Percentiles rank a stretch among this genome's conserved stretches.
Evolutionary conservation across 345 rosid genomes (phyloP).

Genomic region (Viola odorata): DNA sequence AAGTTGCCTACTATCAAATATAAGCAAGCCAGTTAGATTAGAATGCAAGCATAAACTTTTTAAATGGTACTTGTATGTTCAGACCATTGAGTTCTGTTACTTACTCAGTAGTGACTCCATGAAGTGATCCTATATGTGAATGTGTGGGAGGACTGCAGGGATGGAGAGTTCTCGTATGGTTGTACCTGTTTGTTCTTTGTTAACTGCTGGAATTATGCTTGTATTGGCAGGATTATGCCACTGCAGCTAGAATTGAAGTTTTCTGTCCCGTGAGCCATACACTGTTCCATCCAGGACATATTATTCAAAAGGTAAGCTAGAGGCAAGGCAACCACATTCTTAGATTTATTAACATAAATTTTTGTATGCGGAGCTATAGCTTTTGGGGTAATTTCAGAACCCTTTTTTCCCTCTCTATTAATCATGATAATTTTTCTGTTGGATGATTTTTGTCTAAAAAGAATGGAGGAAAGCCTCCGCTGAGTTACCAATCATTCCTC

Average conservation of each 20-base stretch:
- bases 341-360: not conserved
- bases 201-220: not conserved
- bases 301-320: constrained; percentile 51
- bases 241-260: constrained; percentile 61
- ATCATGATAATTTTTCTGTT: not conserved
- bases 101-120: not conserved
- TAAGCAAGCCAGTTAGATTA: too few relatives aligned
- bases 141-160: not conserved
- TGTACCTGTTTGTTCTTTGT: not conserved
- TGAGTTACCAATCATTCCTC: constrained; percentile 77
- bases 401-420: not conserved
- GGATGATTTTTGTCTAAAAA: constrained; percentile 8
- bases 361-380: not conserved
- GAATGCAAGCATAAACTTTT: too few relatives aligned
- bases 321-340: not conserved
- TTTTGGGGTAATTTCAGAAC: not conserved
- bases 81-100: too few relatives aligned
- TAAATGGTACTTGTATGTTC: too few relatives aligned
- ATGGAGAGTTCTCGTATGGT: not conserved
- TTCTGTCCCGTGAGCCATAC: constrained; percentile 91
- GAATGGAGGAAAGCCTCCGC: constrained; percentile 86
- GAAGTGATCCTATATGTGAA: not conserved
- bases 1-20: too few relatives aligned
- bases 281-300: constrained; percentile 65
- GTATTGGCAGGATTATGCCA: constrained; percentile 48